Conservation (phyloP, 2,329 filamentous ascomycete species). For the Fusarium duplospermum region DNA sequence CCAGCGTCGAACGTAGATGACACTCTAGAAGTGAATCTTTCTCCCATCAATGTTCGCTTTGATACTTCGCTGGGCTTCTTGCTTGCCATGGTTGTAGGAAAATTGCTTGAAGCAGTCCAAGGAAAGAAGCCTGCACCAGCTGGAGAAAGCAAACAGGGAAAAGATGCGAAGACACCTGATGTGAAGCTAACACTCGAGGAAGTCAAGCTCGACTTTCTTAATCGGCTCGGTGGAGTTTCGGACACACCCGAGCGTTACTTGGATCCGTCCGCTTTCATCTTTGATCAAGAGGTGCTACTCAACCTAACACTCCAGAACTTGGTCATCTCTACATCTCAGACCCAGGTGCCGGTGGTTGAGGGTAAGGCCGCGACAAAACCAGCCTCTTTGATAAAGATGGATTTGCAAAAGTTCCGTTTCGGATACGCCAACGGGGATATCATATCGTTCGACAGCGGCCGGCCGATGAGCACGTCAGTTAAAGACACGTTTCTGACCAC, state of each 20-base stretch:
- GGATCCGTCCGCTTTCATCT: slow-evolving; percentile 53
- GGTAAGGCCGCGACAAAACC: slow-evolving; percentile 42
- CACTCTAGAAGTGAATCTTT: slow-evolving; percentile 62
- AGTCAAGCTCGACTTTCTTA: slow-evolving; percentile 67
- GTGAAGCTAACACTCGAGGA: slow-evolving; percentile 61
- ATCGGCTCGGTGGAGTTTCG: slow-evolving; percentile 64
- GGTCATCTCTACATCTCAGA: slow-evolving; percentile 42
- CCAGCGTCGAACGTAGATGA: slow-evolving; percentile 27
- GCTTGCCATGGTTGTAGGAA: slow-evolving; percentile 62
- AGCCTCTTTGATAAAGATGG: slow-evolving; percentile 52
- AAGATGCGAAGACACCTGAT: slow-evolving; percentile 44
- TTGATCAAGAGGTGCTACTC: slow-evolving; percentile 64
- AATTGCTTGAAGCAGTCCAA: slow-evolving; percentile 60
- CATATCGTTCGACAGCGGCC: slow-evolving; percentile 69
- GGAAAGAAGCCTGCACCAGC: slow-evolving; percentile 22
- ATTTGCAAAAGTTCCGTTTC: slow-evolving; percentile 69
- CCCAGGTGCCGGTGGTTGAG: slow-evolving; percentile 28
- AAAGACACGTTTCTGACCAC: slow-evolving; percentile 67
- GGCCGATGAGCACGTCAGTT: slow-evolving; percentile 69
- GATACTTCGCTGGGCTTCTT: slow-evolving; percentile 68
- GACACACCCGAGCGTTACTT: slow-evolving; percentile 61
- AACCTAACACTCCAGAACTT: slow-evolving; percentile 62
- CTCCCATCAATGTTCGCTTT: slow-evolving; percentile 64
- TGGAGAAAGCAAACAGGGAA: slow-evolving; percentile 21
- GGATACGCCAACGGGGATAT: slow-evolving; percentile 73